Evolutionary conservation across 805 yeast genomes (phyloP), one percentile per base, ranked within the genome.

Genomic region (Yamadazyma scolyti): DNA sequence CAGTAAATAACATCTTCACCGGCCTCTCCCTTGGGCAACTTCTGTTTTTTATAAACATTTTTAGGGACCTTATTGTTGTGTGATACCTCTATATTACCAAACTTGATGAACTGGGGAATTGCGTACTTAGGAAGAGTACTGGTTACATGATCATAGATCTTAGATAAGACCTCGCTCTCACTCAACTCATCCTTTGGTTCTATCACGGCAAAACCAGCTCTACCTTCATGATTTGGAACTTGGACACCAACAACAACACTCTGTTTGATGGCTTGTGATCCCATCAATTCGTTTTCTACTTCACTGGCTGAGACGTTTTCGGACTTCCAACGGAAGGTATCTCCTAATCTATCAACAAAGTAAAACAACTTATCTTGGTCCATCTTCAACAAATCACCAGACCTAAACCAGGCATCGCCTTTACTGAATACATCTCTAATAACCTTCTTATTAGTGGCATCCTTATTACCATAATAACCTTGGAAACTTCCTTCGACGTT

Each of bases 321-420:
- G 2, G 95, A 82, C 61, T 87, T 90, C 97, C 97, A 89, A 46
- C 97, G 71, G 65, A 84, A 89, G 0, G 97, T 90, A 52, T 89
- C 97, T 24, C 97, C 97, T 49, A 90, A 61, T 50, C 97, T 69
- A 64, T 89, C 97, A 26, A 88, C 86, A 56, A 89, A 89, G 58
- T 82, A 86, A 53, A 82, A 70, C 42, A 80, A 60, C 1, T 86
- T 83, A 42, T 79, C 71, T 17, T 65, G 66, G 54, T 87, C 95
- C 52, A 68, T 60, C 44, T 65, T 76, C 50, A 90, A 65, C 43
- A 89, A 67, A 54, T 89, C 97, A 25, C 96, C 97, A 16, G 86
- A 74, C 50, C 96, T 71, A 48, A 83, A 82, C 82, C 87, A 89
- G 1, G 94, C 94, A 56, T 89, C 97, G 16, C 96, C 96, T 48